Conservation (phyloP, 768 basidiomycete species). For the Symmetrospora coprosmae region DNA sequence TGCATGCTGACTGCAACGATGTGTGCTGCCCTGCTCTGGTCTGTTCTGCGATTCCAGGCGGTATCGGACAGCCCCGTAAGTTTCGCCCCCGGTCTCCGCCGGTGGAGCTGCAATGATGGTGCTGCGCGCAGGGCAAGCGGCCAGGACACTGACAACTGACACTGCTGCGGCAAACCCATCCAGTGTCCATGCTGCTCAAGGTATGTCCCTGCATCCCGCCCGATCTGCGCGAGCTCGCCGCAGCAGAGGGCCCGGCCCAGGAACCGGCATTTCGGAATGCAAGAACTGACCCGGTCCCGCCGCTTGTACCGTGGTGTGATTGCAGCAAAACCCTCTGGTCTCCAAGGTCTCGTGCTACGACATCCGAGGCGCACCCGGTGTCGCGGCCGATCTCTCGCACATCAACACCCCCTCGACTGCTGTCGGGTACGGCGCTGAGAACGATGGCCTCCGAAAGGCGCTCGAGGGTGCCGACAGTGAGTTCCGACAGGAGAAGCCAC, state of each 20-base stretch:
- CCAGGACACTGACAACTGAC: not conserved
- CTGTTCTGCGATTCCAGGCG: not conserved
- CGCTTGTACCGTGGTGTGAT: not conserved
- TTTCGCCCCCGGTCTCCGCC: not conserved
- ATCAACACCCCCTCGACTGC: conserved; percentile 24
- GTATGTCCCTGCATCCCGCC: not conserved
- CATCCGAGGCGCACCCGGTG: conserved; percentile 89
- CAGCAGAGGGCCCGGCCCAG: not conserved
- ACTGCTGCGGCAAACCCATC: not conserved
- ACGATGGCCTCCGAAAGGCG: conserved; percentile 76
- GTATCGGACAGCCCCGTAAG: conserved; percentile 22
- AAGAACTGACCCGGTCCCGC: not conserved
- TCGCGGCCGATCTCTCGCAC: conserved; percentile 78
- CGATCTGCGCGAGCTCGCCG: not conserved
- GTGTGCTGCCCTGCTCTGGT: too few relatives aligned
- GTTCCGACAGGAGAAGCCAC: too few relatives aligned
- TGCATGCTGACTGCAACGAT: too few relatives aligned
- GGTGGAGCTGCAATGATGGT: too few relatives aligned
- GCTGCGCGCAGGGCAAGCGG: too few relatives aligned
- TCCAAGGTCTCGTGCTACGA: conserved; percentile 54
- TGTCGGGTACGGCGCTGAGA: conserved; percentile 36
- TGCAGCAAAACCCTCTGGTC: conserved; percentile 64
- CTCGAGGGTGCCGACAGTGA: conserved; percentile 76
- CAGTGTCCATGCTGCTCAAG: conserved; percentile 15
- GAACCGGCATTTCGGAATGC: not conserved